These are phyloP conservation scores for Lindgomyces ingoldianus DNA, from an alignment of 495 filamentous ascomycete genomes.

Conservation along the genomic window DNA sequence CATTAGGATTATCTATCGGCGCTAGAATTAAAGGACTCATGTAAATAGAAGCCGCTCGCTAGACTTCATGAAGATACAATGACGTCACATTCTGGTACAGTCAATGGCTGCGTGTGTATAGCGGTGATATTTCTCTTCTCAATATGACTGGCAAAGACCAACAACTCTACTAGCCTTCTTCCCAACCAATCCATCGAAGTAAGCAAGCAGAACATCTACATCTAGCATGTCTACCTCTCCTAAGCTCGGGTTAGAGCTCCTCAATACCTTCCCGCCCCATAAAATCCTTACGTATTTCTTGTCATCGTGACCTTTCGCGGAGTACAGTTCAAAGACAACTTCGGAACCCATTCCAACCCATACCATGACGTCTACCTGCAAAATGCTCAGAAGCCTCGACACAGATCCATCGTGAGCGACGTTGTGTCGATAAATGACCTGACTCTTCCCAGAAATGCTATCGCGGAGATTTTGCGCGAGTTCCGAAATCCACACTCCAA, in stretches of 20 bases:
- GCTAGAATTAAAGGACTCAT: neutral
- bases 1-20: neutral
- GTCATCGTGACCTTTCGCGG: conserved; percentile 4
- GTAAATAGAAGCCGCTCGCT: neutral
- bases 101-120: too few relatives aligned
- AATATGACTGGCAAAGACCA: conserved; percentile 17
- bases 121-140: neutral
- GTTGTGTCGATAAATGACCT: conserved; percentile 62
- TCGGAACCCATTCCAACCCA: conserved; percentile 76
- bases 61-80: neutral
- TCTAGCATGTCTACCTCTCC: conserved; percentile 65
- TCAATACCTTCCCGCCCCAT: conserved; percentile 62
- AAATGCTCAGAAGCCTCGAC: conserved; percentile 59
- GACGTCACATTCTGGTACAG: too few relatives aligned
- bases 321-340: conserved; percentile 67
- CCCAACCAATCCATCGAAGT: conserved; percentile 66
- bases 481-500: conserved; percentile 66
- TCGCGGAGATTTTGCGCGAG: conserved; percentile 59
- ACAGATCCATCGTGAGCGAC: conserved; percentile 71
- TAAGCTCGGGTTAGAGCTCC: conserved; percentile 58
- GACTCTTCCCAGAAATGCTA: conserved; percentile 43
- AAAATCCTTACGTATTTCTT: conserved; percentile 58
- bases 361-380: conserved; percentile 68
- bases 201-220: conserved; percentile 57
- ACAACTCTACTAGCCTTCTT: conserved; percentile 26